Evolutionary conservation across 768 basidiomycete species (phyloP).

Genomic region (Plicaturopsis crispa): DNA sequence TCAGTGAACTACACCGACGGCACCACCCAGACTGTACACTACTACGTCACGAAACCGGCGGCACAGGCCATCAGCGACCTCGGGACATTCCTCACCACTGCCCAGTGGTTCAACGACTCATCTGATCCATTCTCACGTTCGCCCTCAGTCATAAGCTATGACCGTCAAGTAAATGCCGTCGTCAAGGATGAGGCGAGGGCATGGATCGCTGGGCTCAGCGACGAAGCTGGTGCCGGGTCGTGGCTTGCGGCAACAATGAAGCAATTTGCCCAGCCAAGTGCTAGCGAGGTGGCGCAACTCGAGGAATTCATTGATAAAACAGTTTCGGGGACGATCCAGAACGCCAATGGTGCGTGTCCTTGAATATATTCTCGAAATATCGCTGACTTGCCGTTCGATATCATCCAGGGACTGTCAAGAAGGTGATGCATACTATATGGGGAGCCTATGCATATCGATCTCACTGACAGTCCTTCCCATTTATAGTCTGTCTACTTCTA

Average conservation of each 20-base stretch:
- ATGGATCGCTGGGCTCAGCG: slow-evolving; percentile 54
- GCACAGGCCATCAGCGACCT: slow-evolving; percentile 38
- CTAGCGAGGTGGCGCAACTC: slow-evolving; percentile 43
- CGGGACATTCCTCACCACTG: slow-evolving; percentile 45
- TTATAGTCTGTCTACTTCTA: slow-evolving; percentile 44
- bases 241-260: slow-evolving; percentile 53
- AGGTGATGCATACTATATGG: slow-evolving; percentile 22
- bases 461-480: neutral
- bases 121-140: slow-evolving; percentile 46
- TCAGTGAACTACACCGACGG: slow-evolving; percentile 44
- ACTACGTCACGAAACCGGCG: slow-evolving; percentile 40
- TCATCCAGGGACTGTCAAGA: slow-evolving; percentile 40
- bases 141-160: slow-evolving; percentile 47
- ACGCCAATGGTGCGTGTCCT: slow-evolving; percentile 30
- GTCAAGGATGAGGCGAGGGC: slow-evolving; percentile 45
- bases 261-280: slow-evolving; percentile 45
- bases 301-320: slow-evolving; percentile 40
- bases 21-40: slow-evolving; percentile 44
- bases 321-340: slow-evolving; percentile 44
- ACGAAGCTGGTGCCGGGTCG: slow-evolving; percentile 54
- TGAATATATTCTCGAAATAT: neutral
- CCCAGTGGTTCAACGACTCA: slow-evolving; percentile 43
- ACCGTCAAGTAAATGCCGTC: slow-evolving; percentile 39
- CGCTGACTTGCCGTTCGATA: neutral
- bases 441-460: neutral